phyloP scores from a whole-genome alignment of 768 basidiomycete species.

The Suillus weaverae region DNA sequence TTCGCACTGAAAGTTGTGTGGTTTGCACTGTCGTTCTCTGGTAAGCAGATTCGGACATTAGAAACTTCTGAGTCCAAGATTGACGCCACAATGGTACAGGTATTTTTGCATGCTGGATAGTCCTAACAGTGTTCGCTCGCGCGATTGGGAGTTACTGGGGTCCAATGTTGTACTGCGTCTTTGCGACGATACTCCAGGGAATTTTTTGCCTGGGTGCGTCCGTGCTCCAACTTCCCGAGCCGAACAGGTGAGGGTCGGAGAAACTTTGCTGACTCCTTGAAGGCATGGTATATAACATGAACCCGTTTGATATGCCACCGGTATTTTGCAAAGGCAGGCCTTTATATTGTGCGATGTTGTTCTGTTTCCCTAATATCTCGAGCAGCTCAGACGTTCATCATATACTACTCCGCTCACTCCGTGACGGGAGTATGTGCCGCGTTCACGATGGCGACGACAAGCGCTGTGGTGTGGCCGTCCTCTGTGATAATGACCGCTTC shows the following conservation, averaged over 20 bases:
- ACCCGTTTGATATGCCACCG: constrained; percentile 57
- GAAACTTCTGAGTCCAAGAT: neutral
- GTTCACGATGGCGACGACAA: constrained; percentile 49
- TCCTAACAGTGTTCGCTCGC: constrained; percentile 45
- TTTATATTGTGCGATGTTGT: constrained; percentile 16
- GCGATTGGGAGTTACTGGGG: constrained; percentile 48
- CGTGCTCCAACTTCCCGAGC: neutral
- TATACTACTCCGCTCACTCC: constrained; percentile 44
- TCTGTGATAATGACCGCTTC: constrained; percentile 26
- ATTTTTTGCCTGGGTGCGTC: constrained; percentile 59
- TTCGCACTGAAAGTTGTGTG: constrained; percentile 56
- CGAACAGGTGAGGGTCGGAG: neutral
- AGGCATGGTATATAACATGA: constrained; percentile 69
- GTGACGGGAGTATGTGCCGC: constrained; percentile 45
- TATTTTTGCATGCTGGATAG: constrained; percentile 49
- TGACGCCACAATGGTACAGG: constrained; percentile 36
- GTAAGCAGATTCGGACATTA: constrained; percentile 29
- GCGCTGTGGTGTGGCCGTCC: constrained; percentile 41
- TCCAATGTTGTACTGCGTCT: constrained; percentile 47
- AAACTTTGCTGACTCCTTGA: constrained; percentile 2
- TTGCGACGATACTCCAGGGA: constrained; percentile 52
- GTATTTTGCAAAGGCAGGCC: constrained; percentile 56
- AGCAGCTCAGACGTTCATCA: constrained; percentile 45
- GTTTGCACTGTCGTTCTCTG: constrained; percentile 57
- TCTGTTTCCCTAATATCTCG: constrained; percentile 15